A percentile compares a stretch with the other conserved stretches of the same genome.
Conservation (phyloP, 345 rosid genomes). For the Euphorbia peplus region DNA sequence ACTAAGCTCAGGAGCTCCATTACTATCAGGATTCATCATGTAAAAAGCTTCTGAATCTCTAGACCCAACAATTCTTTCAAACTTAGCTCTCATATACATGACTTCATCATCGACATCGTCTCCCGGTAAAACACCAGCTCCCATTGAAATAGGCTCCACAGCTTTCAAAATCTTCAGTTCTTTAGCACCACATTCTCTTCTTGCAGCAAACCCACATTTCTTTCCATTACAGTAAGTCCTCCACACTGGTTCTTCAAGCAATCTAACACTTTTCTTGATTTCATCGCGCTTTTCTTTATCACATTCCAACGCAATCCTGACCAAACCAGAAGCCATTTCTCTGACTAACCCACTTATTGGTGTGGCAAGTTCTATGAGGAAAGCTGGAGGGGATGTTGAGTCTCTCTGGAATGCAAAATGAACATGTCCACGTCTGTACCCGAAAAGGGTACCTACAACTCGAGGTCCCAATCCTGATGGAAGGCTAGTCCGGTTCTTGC, state of each 20-base stretch:
- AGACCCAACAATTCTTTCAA: constrained; percentile 90
- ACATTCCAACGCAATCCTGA: constrained; percentile 89
- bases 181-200: constrained; percentile 68
- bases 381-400: constrained; percentile 72
- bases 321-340: constrained; percentile 98
- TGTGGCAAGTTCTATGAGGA: constrained; percentile 81
- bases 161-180: constrained; percentile 79
- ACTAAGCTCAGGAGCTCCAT: constrained; percentile 96
- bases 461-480: constrained; percentile 51
- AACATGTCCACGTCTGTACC: constrained; percentile 83
- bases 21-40: constrained; percentile 99
- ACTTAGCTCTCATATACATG: constrained; percentile 92
- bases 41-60: constrained; percentile 98
- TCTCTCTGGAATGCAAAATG: constrained; percentile 90
- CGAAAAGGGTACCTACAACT: constrained; percentile 90
- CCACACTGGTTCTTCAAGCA: constrained; percentile 87
- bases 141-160: constrained; percentile 93
- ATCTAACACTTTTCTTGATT: constrained; percentile 40
- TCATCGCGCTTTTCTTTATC: constrained; percentile 53
- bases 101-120: constrained; percentile 34
- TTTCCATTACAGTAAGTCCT: constrained; percentile 96
- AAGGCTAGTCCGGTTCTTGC: constrained; percentile 44
- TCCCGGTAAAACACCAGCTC: constrained; percentile 92
- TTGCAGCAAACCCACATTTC: constrained; percentile 75
- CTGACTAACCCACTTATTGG: constrained; percentile 81